Conservation (phyloP, 2,329 filamentous ascomycete genomes). For the Botrytis pseudocinerea region DNA sequence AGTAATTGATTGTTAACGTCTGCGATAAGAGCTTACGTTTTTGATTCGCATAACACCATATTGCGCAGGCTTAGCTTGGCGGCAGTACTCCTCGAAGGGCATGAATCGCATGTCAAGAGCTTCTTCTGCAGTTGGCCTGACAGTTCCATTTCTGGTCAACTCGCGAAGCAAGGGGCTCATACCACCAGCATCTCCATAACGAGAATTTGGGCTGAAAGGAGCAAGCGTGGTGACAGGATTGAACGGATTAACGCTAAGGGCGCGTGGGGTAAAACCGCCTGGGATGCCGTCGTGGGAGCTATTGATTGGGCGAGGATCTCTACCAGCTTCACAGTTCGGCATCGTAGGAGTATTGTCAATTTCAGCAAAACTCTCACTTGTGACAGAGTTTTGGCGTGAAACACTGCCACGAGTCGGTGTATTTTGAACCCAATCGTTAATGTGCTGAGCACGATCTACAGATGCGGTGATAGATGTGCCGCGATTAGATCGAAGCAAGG, state of each 20-base stretch:
- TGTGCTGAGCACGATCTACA: conserved; percentile 28
- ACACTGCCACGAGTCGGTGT: conserved; percentile 21
- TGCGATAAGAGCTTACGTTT: conserved; percentile 40
- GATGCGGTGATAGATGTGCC: conserved; percentile 28
- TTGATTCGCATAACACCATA: conserved; percentile 43
- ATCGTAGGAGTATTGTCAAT: conserved; percentile 15
- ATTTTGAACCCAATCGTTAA: conserved; percentile 28
- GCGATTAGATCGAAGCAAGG: conserved; percentile 30
- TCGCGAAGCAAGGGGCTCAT: conserved; percentile 28
- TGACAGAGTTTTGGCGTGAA: not conserved
- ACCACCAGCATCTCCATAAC: conserved; percentile 16
- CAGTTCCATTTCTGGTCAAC: conserved; percentile 32
- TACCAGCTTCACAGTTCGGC: not conserved
- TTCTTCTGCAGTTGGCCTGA: conserved; percentile 35
- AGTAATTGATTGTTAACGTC: conserved; percentile 14
- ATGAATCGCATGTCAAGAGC: conserved; percentile 38
- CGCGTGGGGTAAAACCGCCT: conserved; percentile 3
- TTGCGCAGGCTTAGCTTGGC: conserved; percentile 33
- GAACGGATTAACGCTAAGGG: conserved; percentile 27
- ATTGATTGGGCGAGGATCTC: not conserved
- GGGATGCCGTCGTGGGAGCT: not conserved
- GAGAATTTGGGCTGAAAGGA: conserved; percentile 17
- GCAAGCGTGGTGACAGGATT: conserved; percentile 8
- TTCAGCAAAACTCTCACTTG: not conserved
- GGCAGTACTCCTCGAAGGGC: conserved; percentile 43